phyloP scores from a whole-genome alignment of 2,329 filamentous ascomycete genomes.

The Aspergillus sp. region DNA sequence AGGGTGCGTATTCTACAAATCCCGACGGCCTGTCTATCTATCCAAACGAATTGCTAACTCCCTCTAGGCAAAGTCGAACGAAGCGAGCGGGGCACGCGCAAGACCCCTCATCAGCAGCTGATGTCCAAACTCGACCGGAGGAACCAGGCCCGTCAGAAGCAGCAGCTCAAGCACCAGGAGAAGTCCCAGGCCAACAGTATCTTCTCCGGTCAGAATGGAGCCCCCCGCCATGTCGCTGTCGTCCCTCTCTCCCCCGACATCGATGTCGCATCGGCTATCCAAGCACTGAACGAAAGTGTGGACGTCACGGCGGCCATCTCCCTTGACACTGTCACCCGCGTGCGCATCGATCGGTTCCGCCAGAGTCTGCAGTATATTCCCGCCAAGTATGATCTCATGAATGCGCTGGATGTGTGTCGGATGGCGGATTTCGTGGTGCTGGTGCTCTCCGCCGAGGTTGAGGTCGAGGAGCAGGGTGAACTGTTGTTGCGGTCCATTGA shows the following conservation, averaged over 20 bases:
- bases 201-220: constrained; percentile 82
- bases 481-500: constrained; percentile 82
- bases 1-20: constrained; percentile 56
- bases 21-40: too few relatives aligned
- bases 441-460: constrained; percentile 74
- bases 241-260: constrained; percentile 76
- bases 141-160: constrained; percentile 91
- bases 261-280: constrained; percentile 65
- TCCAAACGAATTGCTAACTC: constrained; percentile 2
- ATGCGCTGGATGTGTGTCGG: constrained; percentile 79
- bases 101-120: constrained; percentile 91
- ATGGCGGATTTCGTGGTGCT: constrained; percentile 90
- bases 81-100: constrained; percentile 70
- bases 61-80: constrained; percentile 69
- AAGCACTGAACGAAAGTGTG: constrained; percentile 70
- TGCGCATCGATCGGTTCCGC: constrained; percentile 85
- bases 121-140: constrained; percentile 96
- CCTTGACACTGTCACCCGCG: constrained; percentile 57
- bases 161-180: constrained; percentile 77
- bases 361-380: constrained; percentile 87
- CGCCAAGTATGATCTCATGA: constrained; percentile 68
- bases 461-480: constrained; percentile 76
- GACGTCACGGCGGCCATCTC: constrained; percentile 69
- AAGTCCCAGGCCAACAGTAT: constrained; percentile 75
- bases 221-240: constrained; percentile 82